Conservation (phyloP, 768 basidiomycete genomes). For the Mycena alexandri region DNA sequence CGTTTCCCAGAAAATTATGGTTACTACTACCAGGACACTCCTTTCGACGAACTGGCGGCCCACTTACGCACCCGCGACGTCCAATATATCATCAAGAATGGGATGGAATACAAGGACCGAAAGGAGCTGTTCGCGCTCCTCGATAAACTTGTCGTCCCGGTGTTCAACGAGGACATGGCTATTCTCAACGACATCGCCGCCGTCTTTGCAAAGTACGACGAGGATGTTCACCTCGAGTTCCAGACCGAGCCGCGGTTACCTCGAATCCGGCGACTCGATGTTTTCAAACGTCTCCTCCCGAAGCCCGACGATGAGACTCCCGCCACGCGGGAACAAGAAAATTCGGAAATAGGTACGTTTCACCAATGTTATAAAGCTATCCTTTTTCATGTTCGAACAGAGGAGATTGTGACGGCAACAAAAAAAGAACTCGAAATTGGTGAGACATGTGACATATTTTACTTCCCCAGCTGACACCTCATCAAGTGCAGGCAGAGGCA, state of each 20-base stretch:
- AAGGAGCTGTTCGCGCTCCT: constrained; percentile 28
- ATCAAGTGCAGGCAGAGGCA: constrained; percentile 32
- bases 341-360: constrained; percentile 16
- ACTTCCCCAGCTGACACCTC: not conserved
- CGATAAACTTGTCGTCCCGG: constrained; percentile 28
- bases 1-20: constrained; percentile 26
- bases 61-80: constrained; percentile 35
- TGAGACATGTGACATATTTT: not conserved
- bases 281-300: constrained; percentile 35
- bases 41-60: constrained; percentile 29
- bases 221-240: constrained; percentile 31
- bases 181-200: constrained; percentile 31
- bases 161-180: constrained; percentile 35
- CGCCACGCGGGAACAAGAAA: not conserved
- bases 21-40: constrained; percentile 34
- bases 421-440: constrained; percentile 18
- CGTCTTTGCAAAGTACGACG: constrained; percentile 37
- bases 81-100: constrained; percentile 25
- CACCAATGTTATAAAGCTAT: no score
- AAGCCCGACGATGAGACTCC: constrained; percentile 24
- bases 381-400: not conserved
- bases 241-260: constrained; percentile 30
- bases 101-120: constrained; percentile 18
- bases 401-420: constrained; percentile 13
- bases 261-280: constrained; percentile 32